Base-by-base conservation (phyloP, 2,329 filamentous ascomycete species). In the Verticillium zaregamsianum region DNA sequence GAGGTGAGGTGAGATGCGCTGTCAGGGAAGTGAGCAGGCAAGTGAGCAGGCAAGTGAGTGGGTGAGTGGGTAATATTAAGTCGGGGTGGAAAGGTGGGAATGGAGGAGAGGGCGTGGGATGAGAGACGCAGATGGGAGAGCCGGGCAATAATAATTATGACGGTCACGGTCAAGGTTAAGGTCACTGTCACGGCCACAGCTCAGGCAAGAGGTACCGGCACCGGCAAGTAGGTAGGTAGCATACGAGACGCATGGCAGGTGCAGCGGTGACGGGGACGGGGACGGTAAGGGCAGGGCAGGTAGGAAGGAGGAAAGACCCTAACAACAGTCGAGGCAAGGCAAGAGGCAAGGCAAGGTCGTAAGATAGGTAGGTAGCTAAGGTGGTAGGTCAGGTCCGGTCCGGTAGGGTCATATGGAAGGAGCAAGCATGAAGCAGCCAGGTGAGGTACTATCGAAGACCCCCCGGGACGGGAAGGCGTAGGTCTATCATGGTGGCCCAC, bases 341-440 rank as follows among this genome's bases (percentile, higher is more conserved):
- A 61, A 37, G 39, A 45, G 39, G 15, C 37, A n/a, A 49, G n/a
- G 45, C n/a, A 61, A 37, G 59, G 62, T 49, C 45, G 61, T 20
- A 62, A 55, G 49, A 28, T 28, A 28, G 28, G 28, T 28, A 28
- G 28, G 28, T 28, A 28, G 28, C 28, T 28, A 28, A 28, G 28
- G 28, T 28, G 28, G 28, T 28, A 28, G 28, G 28, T 28, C 28
- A 28, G 28, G 28, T 28, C 28, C 28, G 28, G 28, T 28, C 28
- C 28, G 28, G 28, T 28, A 28, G 28, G 28, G 28, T 28, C 28
- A 28, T 28, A 28, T 28, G 57, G 58, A 58, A 62, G 61, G 57
- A 20, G 63, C 59, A 62, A 64, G 64, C 56, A 63, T 66, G 59
- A 63, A 65, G 59, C 60, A 61, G 57, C 63, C 39, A 63, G 37